These are phyloP conservation scores for Debaryomyces castellii DNA, from an alignment of 805 yeast genomes.

Conservation along the genomic window DNA sequence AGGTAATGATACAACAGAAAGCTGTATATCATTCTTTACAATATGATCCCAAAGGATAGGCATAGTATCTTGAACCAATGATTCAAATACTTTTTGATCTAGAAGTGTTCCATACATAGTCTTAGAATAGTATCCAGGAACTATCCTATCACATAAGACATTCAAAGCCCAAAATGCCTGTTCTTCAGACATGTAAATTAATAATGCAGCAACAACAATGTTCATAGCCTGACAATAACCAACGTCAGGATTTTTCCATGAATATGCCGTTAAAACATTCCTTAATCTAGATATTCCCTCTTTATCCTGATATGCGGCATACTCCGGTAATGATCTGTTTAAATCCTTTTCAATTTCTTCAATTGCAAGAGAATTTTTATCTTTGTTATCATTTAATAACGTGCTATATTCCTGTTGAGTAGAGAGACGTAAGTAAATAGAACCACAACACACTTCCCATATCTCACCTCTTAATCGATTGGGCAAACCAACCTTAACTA, in stretches of 20 bases:
- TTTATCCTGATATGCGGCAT: conserved; percentile 83
- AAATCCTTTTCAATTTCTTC: conserved; percentile 97
- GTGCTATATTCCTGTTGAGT: conserved; percentile 58
- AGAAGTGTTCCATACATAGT: conserved; percentile 96
- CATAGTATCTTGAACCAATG: conserved; percentile 83
- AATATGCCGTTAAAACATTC: conserved; percentile 87
- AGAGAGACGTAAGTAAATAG: conserved; percentile 70
- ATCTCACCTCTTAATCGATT: conserved; percentile 91
- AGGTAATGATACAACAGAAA: conserved; percentile 90
- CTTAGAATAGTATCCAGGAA: conserved; percentile 94
- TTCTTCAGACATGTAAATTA: conserved; percentile 89
- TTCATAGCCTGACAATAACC: conserved; percentile 99
- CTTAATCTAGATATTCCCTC: conserved; percentile 86
- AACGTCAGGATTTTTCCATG: conserved; percentile 95
- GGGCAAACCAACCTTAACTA: conserved; percentile 91
- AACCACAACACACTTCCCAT: conserved; percentile 92
- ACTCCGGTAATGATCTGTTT: conserved; percentile 92
- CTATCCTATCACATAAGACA: conserved; percentile 75
- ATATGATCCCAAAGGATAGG: conserved; percentile 88
- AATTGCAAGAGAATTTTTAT: conserved; percentile 74
- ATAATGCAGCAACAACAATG: conserved; percentile 76
- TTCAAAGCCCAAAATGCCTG: conserved; percentile 95
- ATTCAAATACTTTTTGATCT: conserved; percentile 92
- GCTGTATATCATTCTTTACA: conserved; percentile 74
- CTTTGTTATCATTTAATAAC: conserved; percentile 59